phyloP scores from a whole-genome alignment of 2,329 filamentous ascomycete species.

The Tolypocladium nubicola region DNA sequence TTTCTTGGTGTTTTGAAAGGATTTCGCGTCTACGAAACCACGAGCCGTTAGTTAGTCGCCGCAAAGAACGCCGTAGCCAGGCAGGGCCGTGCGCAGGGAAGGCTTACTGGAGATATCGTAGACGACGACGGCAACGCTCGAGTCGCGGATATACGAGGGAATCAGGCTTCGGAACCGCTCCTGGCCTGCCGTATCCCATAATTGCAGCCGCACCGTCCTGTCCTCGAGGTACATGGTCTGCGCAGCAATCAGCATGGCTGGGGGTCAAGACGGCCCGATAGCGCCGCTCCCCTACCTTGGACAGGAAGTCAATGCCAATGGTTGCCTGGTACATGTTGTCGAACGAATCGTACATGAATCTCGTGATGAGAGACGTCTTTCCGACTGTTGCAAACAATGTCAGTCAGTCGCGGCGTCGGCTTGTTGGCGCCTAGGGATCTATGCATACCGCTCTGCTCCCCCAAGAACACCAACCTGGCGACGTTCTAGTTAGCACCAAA shows the following conservation, averaged over 20 bases:
- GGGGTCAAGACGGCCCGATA: neutral
- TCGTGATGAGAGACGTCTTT: conserved; percentile 96
- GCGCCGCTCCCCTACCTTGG: conserved; percentile 56
- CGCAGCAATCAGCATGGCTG: conserved; percentile 1
- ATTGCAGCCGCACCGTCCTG: conserved; percentile 88
- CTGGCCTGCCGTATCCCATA: conserved; percentile 98
- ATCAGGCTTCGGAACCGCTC: conserved; percentile 96
- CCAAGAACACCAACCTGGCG: conserved; percentile 82
- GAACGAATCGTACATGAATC: conserved; percentile 99
- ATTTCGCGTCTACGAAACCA: conserved; percentile 61
- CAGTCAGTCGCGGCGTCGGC: conserved; percentile 9
- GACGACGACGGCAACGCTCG: conserved; percentile 93
- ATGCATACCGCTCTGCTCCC: conserved; percentile 89
- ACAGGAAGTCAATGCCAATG: conserved; percentile 98
- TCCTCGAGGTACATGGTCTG: conserved; percentile 99
- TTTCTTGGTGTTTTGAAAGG: conserved; percentile 97
- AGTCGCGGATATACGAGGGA: conserved; percentile 97
- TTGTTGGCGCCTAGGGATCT: neutral
- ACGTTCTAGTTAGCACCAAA: conserved; percentile 9
- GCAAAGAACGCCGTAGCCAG: neutral
- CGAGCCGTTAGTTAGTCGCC: neutral
- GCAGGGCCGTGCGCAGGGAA: neutral
- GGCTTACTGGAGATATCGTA: conserved; percentile 85
- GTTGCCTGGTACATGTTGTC: conserved; percentile 99
- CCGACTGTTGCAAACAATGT: conserved; percentile 53